These are phyloP conservation scores for Venturia asperata DNA, from an alignment of 2,329 filamentous ascomycete genomes.

Conservation along the genomic window DNA sequence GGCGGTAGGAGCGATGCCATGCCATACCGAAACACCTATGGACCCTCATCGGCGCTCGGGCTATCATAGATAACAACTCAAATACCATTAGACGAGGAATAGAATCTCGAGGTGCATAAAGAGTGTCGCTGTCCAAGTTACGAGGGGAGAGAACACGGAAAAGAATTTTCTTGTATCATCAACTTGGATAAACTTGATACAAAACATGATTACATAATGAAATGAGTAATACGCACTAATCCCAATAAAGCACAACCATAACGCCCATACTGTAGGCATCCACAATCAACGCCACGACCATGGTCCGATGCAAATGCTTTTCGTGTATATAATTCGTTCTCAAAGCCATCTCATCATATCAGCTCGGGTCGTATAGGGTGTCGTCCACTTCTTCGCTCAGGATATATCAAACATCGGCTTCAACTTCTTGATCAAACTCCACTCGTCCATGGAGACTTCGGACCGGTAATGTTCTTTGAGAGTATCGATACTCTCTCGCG, in stretches of 20 bases:
- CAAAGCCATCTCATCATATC: not conserved
- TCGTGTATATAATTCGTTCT: not conserved
- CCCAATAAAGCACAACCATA: not conserved
- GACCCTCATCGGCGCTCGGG: too few relatives aligned
- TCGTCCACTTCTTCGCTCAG: constrained; percentile 34
- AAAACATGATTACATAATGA: constrained; percentile 3
- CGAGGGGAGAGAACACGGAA: too few relatives aligned
- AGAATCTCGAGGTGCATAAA: too few relatives aligned
- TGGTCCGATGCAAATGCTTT: not conserved
- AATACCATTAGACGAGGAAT: too few relatives aligned
- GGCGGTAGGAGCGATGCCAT: too few relatives aligned
- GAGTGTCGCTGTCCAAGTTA: too few relatives aligned
- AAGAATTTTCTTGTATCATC: too few relatives aligned
- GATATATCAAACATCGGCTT: constrained; percentile 89
- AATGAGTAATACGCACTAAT: not conserved
- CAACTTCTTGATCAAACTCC: constrained; percentile 88
- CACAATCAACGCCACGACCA: not conserved
- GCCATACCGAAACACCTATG: too few relatives aligned
- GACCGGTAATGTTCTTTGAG: constrained; percentile 92
- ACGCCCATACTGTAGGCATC: not conserved
- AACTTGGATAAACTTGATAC: not conserved
- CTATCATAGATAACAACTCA: too few relatives aligned
- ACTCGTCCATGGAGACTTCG: constrained; percentile 87
- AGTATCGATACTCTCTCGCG: constrained; percentile 80
- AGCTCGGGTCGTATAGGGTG: not conserved